These are phyloP conservation scores for Talaromyces atroroseus DNA, from an alignment of 2,329 filamentous ascomycete species.

Conservation along the genomic window DNA sequence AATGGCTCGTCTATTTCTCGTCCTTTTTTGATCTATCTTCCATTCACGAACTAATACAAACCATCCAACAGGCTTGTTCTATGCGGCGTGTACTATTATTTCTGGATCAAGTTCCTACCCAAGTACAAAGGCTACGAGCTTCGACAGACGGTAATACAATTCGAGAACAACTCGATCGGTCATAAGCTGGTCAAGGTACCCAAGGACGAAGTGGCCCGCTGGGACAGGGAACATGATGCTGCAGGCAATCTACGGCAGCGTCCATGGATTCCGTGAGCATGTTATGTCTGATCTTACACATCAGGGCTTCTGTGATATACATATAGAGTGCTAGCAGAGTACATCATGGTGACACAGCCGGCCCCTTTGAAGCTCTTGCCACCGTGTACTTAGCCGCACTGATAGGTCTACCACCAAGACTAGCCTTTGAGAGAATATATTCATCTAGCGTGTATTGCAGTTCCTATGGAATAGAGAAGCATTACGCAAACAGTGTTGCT, in stretches of 20 bases:
- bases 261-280: too few relatives aligned
- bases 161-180: conserved; percentile 46
- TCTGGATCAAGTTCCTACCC: conserved; percentile 56
- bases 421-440: too few relatives aligned
- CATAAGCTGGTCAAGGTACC: conserved; percentile 54
- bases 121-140: conserved; percentile 50
- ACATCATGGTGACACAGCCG: too few relatives aligned
- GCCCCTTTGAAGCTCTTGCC: too few relatives aligned
- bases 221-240: conserved; percentile 56
- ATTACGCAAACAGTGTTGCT: too few relatives aligned
- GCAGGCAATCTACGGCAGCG: conserved; percentile 21
- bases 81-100: conserved; percentile 54
- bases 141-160: conserved; percentile 49
- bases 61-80: conserved; percentile 39
- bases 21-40: neutral
- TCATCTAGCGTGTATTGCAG: too few relatives aligned
- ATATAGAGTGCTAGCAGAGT: neutral
- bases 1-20: neutral
- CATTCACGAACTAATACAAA: neutral
- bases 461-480: too few relatives aligned
- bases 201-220: conserved; percentile 45
- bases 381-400: too few relatives aligned
- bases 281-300: too few relatives aligned
- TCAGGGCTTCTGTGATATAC: neutral
- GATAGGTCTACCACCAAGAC: too few relatives aligned